Evolutionary conservation across 2,329 filamentous ascomycete species (phyloP), one percentile per base, ranked within the genome.

Genomic region (Pestalotiopsis sp.): DNA sequence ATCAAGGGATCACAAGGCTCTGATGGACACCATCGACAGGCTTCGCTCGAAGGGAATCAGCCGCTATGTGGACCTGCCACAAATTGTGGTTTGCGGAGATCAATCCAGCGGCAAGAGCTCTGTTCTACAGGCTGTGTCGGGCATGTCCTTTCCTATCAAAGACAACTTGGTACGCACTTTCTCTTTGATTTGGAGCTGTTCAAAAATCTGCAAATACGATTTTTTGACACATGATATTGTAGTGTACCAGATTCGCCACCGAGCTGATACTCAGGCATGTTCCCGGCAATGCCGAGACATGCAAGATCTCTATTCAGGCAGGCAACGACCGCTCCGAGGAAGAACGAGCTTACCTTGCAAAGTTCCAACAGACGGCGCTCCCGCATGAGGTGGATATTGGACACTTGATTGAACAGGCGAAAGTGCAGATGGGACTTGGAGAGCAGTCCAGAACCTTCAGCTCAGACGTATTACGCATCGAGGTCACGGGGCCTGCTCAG

Each of bases 21-120:
- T 74, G 62, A 67, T 83, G 62, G 79, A 83, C 63, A 76, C 76
- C 57, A 80, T 83, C 41, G 79, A 81, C 68, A 76, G 71, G 5
- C 72, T 83, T 2, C 75, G 80, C 1, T 77, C 76, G 0, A 73
- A 79, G 27, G 78, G 78, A 4, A 72, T 82, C 61, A 78, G 75
- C 67, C 70, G 74, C 3, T 76, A 78, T 71, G 77, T 85, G 13
- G 75, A 79, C 27, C 77, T 84, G 0, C 83, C 83, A 0, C 77
- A 84, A 68, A 82, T 85, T 66, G 83, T 90, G 13, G 87, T 90
- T 25, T 87, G 84, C 68, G 89, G 89, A 7, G 85, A 90, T 68
- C 88, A 90, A 72, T 89, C 85, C 0, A 84, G 85, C 1, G 89
- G 89, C 4, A 92, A 92, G 74, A 90, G 86, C 69, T 90, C 88